phyloP scores from a whole-genome alignment of 2,329 filamentous ascomycete species.

The Lecanoromycetidae sp. region DNA sequence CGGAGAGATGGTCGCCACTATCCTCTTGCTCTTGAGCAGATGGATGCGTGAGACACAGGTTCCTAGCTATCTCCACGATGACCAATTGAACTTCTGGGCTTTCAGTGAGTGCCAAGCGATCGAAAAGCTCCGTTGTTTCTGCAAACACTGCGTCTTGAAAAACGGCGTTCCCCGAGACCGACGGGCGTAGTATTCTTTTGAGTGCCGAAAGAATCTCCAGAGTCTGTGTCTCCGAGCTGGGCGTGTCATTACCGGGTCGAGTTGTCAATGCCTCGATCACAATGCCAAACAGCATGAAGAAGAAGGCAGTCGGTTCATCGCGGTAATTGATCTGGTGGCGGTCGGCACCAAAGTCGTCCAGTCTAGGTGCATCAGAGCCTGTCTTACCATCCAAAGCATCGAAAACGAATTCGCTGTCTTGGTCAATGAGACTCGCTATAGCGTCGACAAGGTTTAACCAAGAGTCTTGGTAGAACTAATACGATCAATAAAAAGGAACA shows the following conservation, averaged over 20 bases:
- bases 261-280: slow-evolving; percentile 91
- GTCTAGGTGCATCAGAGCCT: slow-evolving; percentile 22
- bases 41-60: slow-evolving; percentile 80
- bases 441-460: slow-evolving; percentile 96
- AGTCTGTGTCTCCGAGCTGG: slow-evolving; percentile 65
- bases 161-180: slow-evolving; percentile 90
- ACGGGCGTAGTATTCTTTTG: slow-evolving; percentile 88
- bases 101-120: slow-evolving; percentile 84
- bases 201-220: slow-evolving; percentile 81
- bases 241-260: slow-evolving; percentile 54
- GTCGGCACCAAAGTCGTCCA: slow-evolving; percentile 27
- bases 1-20: slow-evolving; percentile 66
- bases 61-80: slow-evolving; percentile 87
- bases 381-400: slow-evolving; percentile 83
- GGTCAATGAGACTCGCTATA: slow-evolving; percentile 91
- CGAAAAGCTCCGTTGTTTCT: slow-evolving; percentile 91
- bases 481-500: neutral
- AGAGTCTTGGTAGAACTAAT: slow-evolving; percentile 85
- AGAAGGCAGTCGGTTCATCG: slow-evolving; percentile 95
- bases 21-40: slow-evolving; percentile 62
- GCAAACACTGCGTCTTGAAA: slow-evolving; percentile 93
- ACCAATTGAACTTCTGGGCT: slow-evolving; percentile 77
- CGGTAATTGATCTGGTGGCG: slow-evolving; percentile 87
- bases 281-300: slow-evolving; percentile 94
- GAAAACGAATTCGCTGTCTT: slow-evolving; percentile 95